Percentiles rank a stretch among this genome's conserved stretches.
phyloP scores from a whole-genome alignment of 768 basidiomycete genomes.

The Xerocomellus dryophilus region DNA sequence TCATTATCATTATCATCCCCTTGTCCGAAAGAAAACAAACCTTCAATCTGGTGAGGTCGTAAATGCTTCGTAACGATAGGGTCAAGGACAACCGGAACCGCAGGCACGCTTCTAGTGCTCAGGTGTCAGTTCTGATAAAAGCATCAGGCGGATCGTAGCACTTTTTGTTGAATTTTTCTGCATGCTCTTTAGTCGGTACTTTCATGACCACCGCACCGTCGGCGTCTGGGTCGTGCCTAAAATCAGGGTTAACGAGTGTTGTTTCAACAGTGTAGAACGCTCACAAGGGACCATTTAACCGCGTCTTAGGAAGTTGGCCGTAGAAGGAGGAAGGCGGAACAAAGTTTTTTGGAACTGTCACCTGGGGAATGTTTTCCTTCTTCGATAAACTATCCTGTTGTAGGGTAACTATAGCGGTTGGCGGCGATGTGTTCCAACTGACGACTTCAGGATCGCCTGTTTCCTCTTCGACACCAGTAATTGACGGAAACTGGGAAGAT shows the following conservation, averaged over 20 bases:
- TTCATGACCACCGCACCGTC: constrained; percentile 87
- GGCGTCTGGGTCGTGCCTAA: constrained; percentile 73
- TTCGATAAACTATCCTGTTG: constrained; percentile 6
- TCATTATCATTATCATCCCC: neutral
- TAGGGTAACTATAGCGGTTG: constrained; percentile 8
- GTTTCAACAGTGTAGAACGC: neutral
- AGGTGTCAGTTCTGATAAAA: constrained; percentile 2
- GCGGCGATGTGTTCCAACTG: constrained; percentile 10
- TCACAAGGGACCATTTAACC: constrained; percentile 24
- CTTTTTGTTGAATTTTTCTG: constrained; percentile 69
- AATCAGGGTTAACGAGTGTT: neutral
- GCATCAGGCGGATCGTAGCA: constrained; percentile 26
- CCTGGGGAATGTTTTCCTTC: constrained; percentile 24
- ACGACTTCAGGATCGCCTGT: constrained; percentile 21
- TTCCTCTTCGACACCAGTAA: constrained; percentile 34
- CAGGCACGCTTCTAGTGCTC: constrained; percentile 48
- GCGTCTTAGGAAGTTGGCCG: constrained; percentile 36
- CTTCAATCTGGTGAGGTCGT: constrained; percentile 89
- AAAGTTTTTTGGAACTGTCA: constrained; percentile 29
- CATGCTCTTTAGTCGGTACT: constrained; percentile 64
- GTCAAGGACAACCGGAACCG: constrained; percentile 86
- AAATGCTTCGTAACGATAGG: constrained; percentile 75
- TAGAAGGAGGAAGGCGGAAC: constrained; percentile 65
- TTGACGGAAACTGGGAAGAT: constrained; percentile 49
- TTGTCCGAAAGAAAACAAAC: constrained; percentile 34